Base-by-base conservation (phyloP, 805 yeast genomes). In the Schizosaccharomyces japonicus region DNA sequence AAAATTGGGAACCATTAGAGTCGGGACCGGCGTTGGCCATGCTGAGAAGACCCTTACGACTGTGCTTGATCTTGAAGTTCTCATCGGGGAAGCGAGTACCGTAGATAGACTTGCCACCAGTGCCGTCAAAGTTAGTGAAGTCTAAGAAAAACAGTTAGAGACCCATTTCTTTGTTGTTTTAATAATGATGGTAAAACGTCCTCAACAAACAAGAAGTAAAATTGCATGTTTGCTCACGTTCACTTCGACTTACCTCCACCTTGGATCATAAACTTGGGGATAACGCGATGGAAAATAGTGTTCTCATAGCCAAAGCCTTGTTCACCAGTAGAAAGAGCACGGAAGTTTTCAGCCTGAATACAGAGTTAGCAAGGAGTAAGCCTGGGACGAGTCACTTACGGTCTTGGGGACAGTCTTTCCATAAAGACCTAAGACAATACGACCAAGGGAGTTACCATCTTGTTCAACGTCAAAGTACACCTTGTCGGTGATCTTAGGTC, bases 1-100 rank as follows among this genome's bases (percentile, higher is more conserved):
- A 85, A 68, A 85, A 85, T 69, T 85, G 96, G 49, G 95, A 84
- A 50, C 95, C 95, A 69, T 87, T 87, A 69, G 95, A 82, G 77
- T 83, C 81, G 66, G 93, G 94, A 57, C 95, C 95, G 54, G 95
- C 92, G 64, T 87, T 87, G 64, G 95, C 95, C 95, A 87, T 87
- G 53, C 94, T 81, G 60, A 82, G 65, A 66, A 79, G 67, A 73
- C 84, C 72, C 71, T 92, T 76, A 59, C 75, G 70, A 58, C 66
- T 73, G 57, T 65, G 69, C 23, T 42, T 64, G 53, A 66, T 58
- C 72, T 71, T 65, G 64, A 70, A 59, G 73, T 76, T 80, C 67
- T 84, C 95, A 59, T 84, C 95, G 2, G 65, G 68, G 56, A 83
- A 77, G 55, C 67, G 68, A 47, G 65, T 66, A 27, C 94, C 94